Conservation (phyloP, 2,329 filamentous ascomycete species). For the Nothomitra cinnamomea region DNA sequence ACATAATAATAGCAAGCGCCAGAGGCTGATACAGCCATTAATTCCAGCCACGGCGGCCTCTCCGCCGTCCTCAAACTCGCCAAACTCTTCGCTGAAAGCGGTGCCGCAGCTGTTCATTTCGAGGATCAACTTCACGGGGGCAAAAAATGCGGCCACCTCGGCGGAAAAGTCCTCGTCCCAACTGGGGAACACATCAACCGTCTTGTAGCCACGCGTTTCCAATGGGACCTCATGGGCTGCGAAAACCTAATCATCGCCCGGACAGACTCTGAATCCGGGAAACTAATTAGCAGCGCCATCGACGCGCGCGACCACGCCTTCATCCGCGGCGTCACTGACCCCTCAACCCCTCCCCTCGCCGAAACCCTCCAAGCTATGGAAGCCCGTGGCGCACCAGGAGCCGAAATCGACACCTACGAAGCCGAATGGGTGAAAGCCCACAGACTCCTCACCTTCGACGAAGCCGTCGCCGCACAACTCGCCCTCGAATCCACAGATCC, state of each 20-base stretch:
- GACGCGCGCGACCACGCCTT: constrained; percentile 94
- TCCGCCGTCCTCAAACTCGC: constrained; percentile 89
- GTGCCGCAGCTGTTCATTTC: constrained; percentile 89
- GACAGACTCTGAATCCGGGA: constrained; percentile 89
- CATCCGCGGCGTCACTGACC: constrained; percentile 71
- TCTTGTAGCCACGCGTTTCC: constrained; percentile 77
- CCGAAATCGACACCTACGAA: constrained; percentile 76
- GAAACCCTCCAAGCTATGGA: constrained; percentile 90
- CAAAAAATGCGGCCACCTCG: constrained; percentile 95
- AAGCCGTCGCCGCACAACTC: constrained; percentile 64
- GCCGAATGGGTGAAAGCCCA: constrained; percentile 76
- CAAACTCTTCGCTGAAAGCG: constrained; percentile 94
- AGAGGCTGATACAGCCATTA: neutral
- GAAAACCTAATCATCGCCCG: constrained; percentile 92
- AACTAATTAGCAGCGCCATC: constrained; percentile 74
- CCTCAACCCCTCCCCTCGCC: constrained; percentile 59
- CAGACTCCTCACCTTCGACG: constrained; percentile 77
- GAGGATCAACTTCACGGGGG: constrained; percentile 96
- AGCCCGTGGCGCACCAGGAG: constrained; percentile 52
- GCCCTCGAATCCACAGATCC: constrained; percentile 46
- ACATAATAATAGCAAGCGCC: neutral
- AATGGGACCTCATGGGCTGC: constrained; percentile 95
- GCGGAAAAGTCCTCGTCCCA: constrained; percentile 89
- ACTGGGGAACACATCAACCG: constrained; percentile 93
- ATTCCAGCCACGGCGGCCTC: constrained; percentile 63